phyloP scores from a whole-genome alignment of 1,139 yeast genomes.

The Suhomyces bribrorum region DNA sequence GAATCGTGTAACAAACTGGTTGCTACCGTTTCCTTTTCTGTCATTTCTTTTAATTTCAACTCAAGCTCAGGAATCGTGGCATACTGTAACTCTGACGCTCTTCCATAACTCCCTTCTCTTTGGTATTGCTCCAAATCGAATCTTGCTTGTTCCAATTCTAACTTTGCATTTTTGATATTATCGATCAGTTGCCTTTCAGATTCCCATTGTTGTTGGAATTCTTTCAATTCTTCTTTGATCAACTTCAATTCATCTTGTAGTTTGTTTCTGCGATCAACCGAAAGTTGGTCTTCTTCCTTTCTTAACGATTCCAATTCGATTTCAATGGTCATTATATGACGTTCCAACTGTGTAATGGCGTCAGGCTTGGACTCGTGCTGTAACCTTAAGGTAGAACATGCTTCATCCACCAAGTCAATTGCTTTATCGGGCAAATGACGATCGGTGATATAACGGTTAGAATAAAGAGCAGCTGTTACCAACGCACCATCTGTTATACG shows the following conservation, averaged over 20 bases:
- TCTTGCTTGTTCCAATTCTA: constrained; percentile 80
- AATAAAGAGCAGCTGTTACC: constrained; percentile 89
- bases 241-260: constrained; percentile 64
- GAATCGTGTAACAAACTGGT: constrained; percentile 75
- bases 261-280: constrained; percentile 67
- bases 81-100: constrained; percentile 88
- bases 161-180: constrained; percentile 72
- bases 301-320: constrained; percentile 91
- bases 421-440: constrained; percentile 94
- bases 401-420: constrained; percentile 94
- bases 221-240: constrained; percentile 64
- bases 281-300: constrained; percentile 86
- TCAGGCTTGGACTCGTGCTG: constrained; percentile 98
- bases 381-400: constrained; percentile 88
- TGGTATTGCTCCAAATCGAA: constrained; percentile 80
- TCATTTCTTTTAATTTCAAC: constrained; percentile 47
- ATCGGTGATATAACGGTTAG: constrained; percentile 90
- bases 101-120: constrained; percentile 81
- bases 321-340: constrained; percentile 89
- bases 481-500: constrained; percentile 89
- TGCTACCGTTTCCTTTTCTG: constrained; percentile 45
- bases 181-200: constrained; percentile 75
- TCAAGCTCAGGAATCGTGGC: constrained; percentile 82
- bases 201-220: constrained; percentile 85
- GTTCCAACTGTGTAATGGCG: constrained; percentile 84